These are phyloP conservation scores for Hibiscus trionum DNA, from an alignment of 345 rosid species.

Conservation along the genomic window DNA sequence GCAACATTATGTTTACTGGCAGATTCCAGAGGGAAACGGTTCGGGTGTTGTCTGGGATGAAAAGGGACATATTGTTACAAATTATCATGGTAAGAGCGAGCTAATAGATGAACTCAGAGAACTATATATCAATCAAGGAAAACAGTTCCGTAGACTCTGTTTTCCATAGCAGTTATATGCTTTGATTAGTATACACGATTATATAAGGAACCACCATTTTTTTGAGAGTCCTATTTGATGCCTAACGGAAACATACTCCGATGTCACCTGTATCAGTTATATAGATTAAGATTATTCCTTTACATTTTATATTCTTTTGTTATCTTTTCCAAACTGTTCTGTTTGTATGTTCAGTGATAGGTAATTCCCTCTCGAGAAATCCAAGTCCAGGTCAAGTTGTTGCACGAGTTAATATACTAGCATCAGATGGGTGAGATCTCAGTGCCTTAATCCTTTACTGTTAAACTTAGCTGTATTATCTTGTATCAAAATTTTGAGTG, in stretches of 20 bases:
- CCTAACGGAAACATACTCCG: background rate
- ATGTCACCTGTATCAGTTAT: background rate
- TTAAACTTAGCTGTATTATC: conserved; percentile 20
- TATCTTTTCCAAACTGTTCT: background rate
- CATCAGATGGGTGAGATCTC: conserved; percentile 82
- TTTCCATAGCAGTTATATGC: background rate
- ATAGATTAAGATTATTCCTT: background rate
- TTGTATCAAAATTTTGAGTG: conserved; percentile 5
- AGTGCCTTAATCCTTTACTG: conserved; percentile 20
- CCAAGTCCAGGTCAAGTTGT: conserved; percentile 73
- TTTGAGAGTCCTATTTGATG: conserved; percentile 1
- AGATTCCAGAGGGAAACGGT: conserved; percentile 99
- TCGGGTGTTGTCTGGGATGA: conserved; percentile 97
- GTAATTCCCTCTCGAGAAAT: conserved; percentile 84
- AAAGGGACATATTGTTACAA: conserved; percentile 84
- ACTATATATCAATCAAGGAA: background rate
- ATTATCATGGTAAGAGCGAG: conserved; percentile 79
- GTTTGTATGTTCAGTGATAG: conserved; percentile 52
- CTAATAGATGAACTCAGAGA: conserved; percentile 3
- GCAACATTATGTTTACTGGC: conserved; percentile 5
- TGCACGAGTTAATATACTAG: conserved; percentile 82
- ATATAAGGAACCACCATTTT: background rate
- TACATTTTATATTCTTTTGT: background rate
- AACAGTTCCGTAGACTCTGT: background rate
- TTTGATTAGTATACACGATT: background rate